Evolutionary conservation across 371 early-diverging fungal genomes (phyloP).

Genomic region (Mycotypha africana): DNA sequence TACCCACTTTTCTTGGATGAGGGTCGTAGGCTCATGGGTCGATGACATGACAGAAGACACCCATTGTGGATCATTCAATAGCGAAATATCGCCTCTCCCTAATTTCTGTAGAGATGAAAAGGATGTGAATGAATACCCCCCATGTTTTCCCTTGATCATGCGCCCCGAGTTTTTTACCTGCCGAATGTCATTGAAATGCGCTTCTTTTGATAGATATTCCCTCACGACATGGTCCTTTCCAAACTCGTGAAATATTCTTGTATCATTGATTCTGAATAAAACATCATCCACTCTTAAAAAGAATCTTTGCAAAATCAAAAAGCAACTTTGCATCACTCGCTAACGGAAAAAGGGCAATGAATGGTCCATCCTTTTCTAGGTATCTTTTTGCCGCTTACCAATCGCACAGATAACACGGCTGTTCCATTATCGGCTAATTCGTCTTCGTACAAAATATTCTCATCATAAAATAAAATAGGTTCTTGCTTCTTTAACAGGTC

Average conservation of each 20-base stretch:
- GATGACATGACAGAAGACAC: conserved; percentile 53
- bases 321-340: conserved; percentile 92
- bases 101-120: conserved; percentile 24
- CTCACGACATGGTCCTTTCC: conserved; percentile 57
- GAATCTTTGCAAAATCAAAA: conserved; percentile 82
- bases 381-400: conserved; percentile 50
- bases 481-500: conserved; percentile 72
- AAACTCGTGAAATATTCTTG: conserved; percentile 85
- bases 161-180: no score
- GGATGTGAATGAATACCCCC: not conserved
- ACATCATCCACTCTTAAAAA: conserved; percentile 94
- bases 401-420: conserved; percentile 69
- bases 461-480: conserved; percentile 88
- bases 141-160: no score
- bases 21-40: conserved; percentile 17
- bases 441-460: conserved; percentile 90
- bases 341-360: conserved; percentile 10
- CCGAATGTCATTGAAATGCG: conserved; percentile 49
- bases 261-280: conserved; percentile 81
- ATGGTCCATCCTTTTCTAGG: not conserved
- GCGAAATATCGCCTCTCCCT: conserved; percentile 56
- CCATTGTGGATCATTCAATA: conserved; percentile 74
- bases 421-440: conserved; percentile 95
- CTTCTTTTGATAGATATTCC: conserved; percentile 70
- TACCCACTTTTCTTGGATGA: no score